A percentile compares a stretch with the other conserved stretches of the same genome.
phyloP scores from a whole-genome alignment of 73 alveolate genomes.

The Paramecium sonneborni region DNA sequence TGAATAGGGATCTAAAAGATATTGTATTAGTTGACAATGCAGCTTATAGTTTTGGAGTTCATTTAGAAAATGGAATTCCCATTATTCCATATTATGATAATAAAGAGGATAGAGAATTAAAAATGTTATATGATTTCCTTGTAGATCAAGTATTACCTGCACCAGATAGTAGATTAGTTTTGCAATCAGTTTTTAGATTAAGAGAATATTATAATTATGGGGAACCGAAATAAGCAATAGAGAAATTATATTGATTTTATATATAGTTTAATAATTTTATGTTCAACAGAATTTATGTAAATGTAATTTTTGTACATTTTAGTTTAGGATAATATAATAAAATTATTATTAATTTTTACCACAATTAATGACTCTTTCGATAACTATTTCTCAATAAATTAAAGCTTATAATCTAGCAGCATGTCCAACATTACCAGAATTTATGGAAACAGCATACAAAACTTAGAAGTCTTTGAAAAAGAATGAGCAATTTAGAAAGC shows the following conservation, averaged over 20 bases:
- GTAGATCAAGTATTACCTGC: constrained; percentile 33
- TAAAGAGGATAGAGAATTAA: constrained; percentile 82
- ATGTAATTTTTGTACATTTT: too few relatives aligned
- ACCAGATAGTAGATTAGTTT: neutral
- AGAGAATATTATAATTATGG: neutral
- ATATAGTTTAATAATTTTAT: neutral
- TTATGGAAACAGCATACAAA: constrained; percentile 77
- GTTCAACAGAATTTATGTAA: neutral
- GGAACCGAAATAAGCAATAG: constrained; percentile 31
- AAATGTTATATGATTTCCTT: constrained; percentile 29
- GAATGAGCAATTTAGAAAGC: constrained; percentile 69
- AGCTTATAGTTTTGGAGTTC: constrained; percentile 83
- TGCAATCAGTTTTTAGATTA: neutral
- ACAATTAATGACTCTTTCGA: constrained; percentile 26
- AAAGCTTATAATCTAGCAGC: constrained; percentile 79
- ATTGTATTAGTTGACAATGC: constrained; percentile 86
- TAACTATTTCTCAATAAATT: constrained; percentile 20
- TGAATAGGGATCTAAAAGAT: constrained; percentile 72
- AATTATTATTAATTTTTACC: neutral
- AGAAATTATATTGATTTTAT: constrained; percentile 9
- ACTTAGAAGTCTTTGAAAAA: constrained; percentile 74
- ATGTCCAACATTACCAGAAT: constrained; percentile 78
- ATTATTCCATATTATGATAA: constrained; percentile 91
- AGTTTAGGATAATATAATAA: neutral
- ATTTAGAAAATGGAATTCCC: constrained; percentile 90